Conservation (phyloP, 192 early-diverging fungal species). For the Backusella circina region DNA sequence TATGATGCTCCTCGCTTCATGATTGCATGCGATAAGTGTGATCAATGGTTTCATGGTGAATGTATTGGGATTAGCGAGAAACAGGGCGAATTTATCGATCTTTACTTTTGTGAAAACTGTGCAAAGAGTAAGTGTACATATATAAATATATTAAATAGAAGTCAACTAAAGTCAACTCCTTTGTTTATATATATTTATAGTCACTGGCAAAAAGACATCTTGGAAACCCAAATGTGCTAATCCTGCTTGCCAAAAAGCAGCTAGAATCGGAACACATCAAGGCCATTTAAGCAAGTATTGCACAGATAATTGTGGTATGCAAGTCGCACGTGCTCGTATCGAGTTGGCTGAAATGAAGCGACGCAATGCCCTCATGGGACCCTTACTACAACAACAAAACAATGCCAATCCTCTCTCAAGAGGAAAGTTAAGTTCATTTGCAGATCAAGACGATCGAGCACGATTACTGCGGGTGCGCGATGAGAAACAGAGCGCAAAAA, state of each 20-base stretch:
- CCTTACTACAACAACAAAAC: background rate
- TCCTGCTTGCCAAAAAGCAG: constrained; percentile 37
- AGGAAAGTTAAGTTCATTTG: constrained; percentile 34
- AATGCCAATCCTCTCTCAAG: constrained; percentile 23
- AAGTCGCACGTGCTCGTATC: constrained; percentile 39
- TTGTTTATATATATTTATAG: constrained; percentile 23
- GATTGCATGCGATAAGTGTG: constrained; percentile 73
- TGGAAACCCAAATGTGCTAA: constrained; percentile 44
- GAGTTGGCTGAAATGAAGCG: constrained; percentile 33
- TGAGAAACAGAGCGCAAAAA: constrained; percentile 19
- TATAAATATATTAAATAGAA: background rate
- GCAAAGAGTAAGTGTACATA: constrained; percentile 12
- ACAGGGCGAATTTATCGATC: constrained; percentile 52
- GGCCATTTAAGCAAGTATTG: constrained; percentile 45
- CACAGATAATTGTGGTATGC: constrained; percentile 44
- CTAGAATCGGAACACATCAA: constrained; percentile 19
- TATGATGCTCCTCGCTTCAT: constrained; percentile 56
- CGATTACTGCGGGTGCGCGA: constrained; percentile 36
- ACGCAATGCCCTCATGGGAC: background rate
- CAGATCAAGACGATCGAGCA: constrained; percentile 44
- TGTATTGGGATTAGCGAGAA: constrained; percentile 61
- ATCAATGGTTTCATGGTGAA: constrained; percentile 72
- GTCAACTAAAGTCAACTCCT: too few species aligned
- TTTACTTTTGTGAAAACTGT: constrained; percentile 63
- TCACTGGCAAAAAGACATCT: constrained; percentile 39